A percentile compares a stretch with the other conserved stretches of the same genome.
These are phyloP conservation scores for Eimeria tenella DNA, from an alignment of 169 alveolate genomes.

Conservation along the genomic window DNA sequence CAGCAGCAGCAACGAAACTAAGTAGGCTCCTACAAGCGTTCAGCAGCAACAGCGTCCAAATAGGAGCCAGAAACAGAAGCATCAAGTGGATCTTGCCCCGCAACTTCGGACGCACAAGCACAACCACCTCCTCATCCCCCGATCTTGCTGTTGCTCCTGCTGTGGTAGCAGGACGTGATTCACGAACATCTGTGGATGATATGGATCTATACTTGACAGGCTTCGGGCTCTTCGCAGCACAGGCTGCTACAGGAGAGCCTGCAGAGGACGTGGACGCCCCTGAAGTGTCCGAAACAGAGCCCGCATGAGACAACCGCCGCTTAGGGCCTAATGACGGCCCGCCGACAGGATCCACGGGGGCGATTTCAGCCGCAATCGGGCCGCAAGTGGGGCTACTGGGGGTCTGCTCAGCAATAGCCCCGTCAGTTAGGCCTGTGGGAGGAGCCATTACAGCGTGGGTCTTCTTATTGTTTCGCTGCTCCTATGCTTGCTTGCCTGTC, in stretches of 20 bases:
- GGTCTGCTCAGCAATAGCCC: no score
- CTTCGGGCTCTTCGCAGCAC: neutral
- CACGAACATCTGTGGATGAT: slow-evolving; percentile 21
- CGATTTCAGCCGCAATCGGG: no score
- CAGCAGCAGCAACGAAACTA: slow-evolving; percentile 66
- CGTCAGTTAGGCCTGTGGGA: neutral
- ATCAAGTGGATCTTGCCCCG: slow-evolving; percentile 76
- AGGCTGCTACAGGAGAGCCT: neutral
- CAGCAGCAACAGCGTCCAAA: slow-evolving; percentile 57
- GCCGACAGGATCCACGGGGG: no score
- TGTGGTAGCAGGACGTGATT: neutral
- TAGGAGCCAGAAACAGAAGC: slow-evolving; percentile 58
- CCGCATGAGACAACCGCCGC: neutral
- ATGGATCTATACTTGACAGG: slow-evolving; percentile 16
- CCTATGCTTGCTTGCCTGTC: no score
- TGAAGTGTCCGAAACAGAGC: neutral
- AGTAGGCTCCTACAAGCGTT: slow-evolving; percentile 70
- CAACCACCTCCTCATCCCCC: neutral
- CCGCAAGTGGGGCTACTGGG: no score
- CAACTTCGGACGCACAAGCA: slow-evolving; percentile 66
- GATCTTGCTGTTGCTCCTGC: neutral
- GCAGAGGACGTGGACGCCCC: neutral
- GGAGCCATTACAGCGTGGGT: neutral
- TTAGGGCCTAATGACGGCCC: no score
- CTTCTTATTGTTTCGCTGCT: neutral